Base-by-base conservation (phyloP, 2,329 filamentous ascomycete species). In the Aureobasidium sp. region DNA sequence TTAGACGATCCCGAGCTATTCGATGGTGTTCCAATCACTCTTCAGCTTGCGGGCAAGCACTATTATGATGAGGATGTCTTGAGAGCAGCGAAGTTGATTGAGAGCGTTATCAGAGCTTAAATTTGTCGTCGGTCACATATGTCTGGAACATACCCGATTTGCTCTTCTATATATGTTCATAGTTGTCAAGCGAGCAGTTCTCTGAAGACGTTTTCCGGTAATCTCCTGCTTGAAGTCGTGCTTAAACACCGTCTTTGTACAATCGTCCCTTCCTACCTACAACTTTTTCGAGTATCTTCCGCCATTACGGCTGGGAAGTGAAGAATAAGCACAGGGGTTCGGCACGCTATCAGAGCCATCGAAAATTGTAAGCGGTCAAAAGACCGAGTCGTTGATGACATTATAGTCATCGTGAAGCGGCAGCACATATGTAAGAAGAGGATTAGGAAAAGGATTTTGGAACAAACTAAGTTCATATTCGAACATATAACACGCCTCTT, bases 21-120 rank as follows among this genome's bases (percentile, higher is more conserved):
- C 25, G 49, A 61, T 29, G 59, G 59, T 36, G 49, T 61, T 13
- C 59, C 59, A 3, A 61, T 61, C 42, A 61, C 59, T 11, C 34
- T 61, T 27, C 59, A 61, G 50, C 50, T 61, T 32, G 59, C 15
- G 5, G 59, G 59, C 41, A 61, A 61, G 50, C 59, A 55, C 15
- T 61, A 44, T 10, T 50, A 61, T 9, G 59, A 61, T 49, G 59
- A 61, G 29, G 49, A 61, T 41, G 16, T 36, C 1, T 34, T 61
- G 41, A 54, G 59, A 25, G 59, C 59, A 29, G 59, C 59, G 1
- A 61, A 61, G 25, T 5, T 61, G 30, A 25, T 61, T 1, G 59
- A 61, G 27, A 41, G 15, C 15, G 32, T 61, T 0, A 61, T 61
- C 30, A 53, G 16, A 36, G 21, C 21, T 21, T 21, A 21, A 1